Percentiles rank a stretch among this genome's conserved stretches.
Evolutionary conservation across 208 protist species (phyloP).

Genomic region (Trypanosoma congolense): DNA sequence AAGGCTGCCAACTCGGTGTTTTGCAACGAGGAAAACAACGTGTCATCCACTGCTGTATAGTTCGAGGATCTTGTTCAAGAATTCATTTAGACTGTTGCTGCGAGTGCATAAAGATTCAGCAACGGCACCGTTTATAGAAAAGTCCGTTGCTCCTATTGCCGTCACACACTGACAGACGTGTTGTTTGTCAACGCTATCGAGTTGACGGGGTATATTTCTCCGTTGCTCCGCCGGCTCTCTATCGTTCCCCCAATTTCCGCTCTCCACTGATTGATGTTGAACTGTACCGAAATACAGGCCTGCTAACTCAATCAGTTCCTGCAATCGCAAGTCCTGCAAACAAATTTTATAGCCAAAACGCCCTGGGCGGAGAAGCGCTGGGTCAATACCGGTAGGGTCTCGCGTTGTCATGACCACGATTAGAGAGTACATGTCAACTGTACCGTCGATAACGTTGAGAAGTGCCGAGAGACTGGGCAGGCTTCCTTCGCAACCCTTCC

Average conservation of each 20-base stretch:
- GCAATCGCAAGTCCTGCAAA: conserved; percentile 57
- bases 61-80: conserved; percentile 6
- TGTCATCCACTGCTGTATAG: background rate
- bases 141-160: background rate
- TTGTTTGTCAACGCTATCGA: background rate
- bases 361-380: conserved; percentile 81
- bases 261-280: conserved; percentile 8
- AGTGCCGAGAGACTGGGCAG: conserved; percentile 72
- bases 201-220: background rate
- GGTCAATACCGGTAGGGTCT: conserved; percentile 81
- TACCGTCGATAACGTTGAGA: conserved; percentile 88
- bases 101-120: conserved; percentile 18
- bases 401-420: conserved; percentile 86
- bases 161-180: conserved; percentile 6
- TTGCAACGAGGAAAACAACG: too few relatives aligned
- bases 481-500: conserved; percentile 36
- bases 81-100: conserved; percentile 6
- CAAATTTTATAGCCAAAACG: conserved; percentile 68
- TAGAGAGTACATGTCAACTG: conserved; percentile 75
- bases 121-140: conserved; percentile 9
- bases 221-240: background rate
- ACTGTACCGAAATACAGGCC: conserved; percentile 71
- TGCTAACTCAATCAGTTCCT: conserved; percentile 45
- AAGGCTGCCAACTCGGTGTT: too few relatives aligned
- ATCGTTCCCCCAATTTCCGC: background rate